These are phyloP conservation scores for Heterobasidion parviporum DNA, from an alignment of 1,284 basidiomycete genomes.

Conservation along the genomic window DNA sequence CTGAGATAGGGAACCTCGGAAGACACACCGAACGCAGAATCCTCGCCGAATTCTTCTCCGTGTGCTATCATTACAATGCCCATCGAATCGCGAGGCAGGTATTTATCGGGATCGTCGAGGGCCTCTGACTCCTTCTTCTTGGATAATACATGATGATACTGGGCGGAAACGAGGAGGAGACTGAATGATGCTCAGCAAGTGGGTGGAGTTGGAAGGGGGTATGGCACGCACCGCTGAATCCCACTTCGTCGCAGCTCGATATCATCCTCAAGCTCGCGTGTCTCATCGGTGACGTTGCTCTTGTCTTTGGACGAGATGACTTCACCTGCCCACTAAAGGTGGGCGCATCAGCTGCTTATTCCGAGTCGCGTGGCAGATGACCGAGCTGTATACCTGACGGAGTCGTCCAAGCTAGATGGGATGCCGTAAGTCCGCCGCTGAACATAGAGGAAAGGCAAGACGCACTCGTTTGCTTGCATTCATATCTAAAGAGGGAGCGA, in stretches of 20 bases:
- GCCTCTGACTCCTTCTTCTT: slow-evolving; percentile 61
- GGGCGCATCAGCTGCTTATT: too few relatives aligned
- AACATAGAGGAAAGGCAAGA: not conserved
- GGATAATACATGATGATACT: slow-evolving; percentile 51
- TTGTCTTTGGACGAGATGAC: slow-evolving; percentile 28
- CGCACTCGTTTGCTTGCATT: slow-evolving; percentile 26
- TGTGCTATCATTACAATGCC: slow-evolving; percentile 83
- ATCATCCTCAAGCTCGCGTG: slow-evolving; percentile 26
- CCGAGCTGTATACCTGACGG: slow-evolving; percentile 5
- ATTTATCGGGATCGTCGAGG: slow-evolving; percentile 52
- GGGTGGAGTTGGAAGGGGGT: not conserved
- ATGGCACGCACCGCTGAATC: slow-evolving; percentile 20
- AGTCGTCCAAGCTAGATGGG: slow-evolving; percentile 5
- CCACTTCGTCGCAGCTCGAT: slow-evolving; percentile 28
- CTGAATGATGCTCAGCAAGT: slow-evolving; percentile 24
- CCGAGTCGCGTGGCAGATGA: not conserved
- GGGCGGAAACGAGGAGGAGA: slow-evolving; percentile 50
- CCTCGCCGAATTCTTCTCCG: slow-evolving; percentile 72
- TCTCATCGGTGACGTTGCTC: slow-evolving; percentile 28
- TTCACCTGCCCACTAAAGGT: slow-evolving; percentile 24
- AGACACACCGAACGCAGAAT: slow-evolving; percentile 59
- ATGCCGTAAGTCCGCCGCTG: too few relatives aligned
- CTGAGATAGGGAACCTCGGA: not conserved
- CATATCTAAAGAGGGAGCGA: not conserved
- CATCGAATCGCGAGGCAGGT: slow-evolving; percentile 67